A percentile compares a stretch with the other conserved stretches of the same genome.
Conservation (phyloP, 768 basidiomycete genomes). For the Lenzites betulinus region DNA sequence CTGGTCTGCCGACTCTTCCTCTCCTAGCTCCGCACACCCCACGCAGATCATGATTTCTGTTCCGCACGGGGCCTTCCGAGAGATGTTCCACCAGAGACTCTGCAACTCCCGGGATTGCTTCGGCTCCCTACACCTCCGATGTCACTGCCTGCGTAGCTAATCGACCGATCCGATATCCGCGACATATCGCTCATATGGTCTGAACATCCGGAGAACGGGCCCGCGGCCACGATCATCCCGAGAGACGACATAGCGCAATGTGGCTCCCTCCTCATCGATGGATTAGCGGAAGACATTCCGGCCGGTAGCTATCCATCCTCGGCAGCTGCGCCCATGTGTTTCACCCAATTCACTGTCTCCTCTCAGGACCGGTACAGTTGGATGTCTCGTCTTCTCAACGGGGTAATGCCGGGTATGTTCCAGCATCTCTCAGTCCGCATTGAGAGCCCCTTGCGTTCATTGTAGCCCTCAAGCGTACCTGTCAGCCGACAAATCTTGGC, state of each 20-base stretch:
- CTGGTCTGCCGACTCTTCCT: background rate
- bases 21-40: background rate
- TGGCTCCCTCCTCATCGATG: conserved; percentile 13
- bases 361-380: conserved; percentile 3
- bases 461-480: background rate
- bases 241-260: conserved; percentile 1
- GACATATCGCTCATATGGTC: background rate
- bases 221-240: conserved; percentile 10
- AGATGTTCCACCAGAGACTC: background rate
- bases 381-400: background rate
- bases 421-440: background rate
- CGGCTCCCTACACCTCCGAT: background rate
- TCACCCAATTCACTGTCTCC: background rate
- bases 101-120: background rate
- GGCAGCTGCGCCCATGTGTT: background rate
- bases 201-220: conserved; percentile 3
- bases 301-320: background rate
- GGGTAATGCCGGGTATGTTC: conserved; percentile 13
- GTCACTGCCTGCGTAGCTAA: background rate
- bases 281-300: conserved; percentile 13
- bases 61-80: background rate
- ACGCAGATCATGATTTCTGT: background rate
- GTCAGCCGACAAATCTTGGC: conserved; percentile 17
- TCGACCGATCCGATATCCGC: conserved; percentile 12
- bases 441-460: background rate